A percentile compares a stretch with the other conserved stretches of the same genome.
phyloP scores from a whole-genome alignment of 805 yeast genomes.

The Metschnikowia colocasiae region DNA sequence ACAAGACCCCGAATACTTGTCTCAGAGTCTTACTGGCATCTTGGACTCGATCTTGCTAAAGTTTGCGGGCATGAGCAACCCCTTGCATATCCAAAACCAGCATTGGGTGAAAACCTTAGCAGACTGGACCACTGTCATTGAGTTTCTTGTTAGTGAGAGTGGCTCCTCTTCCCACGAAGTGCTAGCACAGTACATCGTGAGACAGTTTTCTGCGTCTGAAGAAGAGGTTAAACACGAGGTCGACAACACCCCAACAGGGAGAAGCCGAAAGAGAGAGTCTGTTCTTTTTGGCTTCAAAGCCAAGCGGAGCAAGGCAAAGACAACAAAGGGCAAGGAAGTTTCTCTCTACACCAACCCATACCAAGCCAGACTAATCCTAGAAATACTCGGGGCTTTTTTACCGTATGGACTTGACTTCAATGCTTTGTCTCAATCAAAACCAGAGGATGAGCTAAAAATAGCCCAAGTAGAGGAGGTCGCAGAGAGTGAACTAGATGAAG shows the following conservation, averaged over 20 bases:
- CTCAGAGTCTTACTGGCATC: conserved; percentile 24
- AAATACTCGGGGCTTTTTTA: conserved; percentile 28
- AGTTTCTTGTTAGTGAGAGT: conserved; percentile 32
- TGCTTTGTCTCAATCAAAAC: conserved; percentile 17
- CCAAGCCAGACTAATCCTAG: conserved; percentile 30
- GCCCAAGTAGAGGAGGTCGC: conserved; percentile 6
- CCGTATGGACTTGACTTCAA: conserved; percentile 37
- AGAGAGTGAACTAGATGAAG: conserved; percentile 18
- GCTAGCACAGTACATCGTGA: conserved; percentile 28
- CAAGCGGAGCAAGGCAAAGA: conserved; percentile 19
- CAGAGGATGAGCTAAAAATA: conserved; percentile 7
- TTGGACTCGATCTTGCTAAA: conserved; percentile 30
- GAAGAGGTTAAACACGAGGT: conserved; percentile 6
- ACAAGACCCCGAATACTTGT: conserved; percentile 35
- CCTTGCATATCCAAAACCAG: conserved; percentile 29
- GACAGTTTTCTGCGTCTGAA: conserved; percentile 23
- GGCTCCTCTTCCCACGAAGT: conserved; percentile 39
- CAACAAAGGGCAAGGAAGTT: conserved; percentile 16
- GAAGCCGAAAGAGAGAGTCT: conserved; percentile 23
- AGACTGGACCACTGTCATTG: conserved; percentile 30
- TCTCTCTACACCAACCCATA: conserved; percentile 33
- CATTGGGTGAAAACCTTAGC: conserved; percentile 29
- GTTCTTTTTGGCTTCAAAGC: conserved; percentile 27
- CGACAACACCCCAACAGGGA: conserved; percentile 3
- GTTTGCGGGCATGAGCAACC: conserved; percentile 24